phyloP scores from a whole-genome alignment of 208 protist genomes.

The Trypanosoma theileri region DNA sequence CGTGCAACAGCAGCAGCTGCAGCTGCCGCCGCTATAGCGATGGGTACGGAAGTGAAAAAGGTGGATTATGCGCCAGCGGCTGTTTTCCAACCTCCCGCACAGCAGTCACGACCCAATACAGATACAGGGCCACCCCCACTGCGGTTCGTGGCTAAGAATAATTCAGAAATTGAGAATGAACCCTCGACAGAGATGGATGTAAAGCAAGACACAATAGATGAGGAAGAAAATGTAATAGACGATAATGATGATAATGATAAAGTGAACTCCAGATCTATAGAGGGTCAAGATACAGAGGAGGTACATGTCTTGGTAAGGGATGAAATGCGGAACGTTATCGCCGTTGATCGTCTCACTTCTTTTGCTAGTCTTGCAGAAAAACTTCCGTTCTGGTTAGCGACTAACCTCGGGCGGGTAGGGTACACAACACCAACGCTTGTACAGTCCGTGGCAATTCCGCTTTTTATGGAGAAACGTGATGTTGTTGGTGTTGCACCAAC shows the following conservation, averaged over 20 bases:
- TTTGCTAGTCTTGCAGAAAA: slow-evolving; percentile 47
- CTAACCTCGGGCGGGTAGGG: slow-evolving; percentile 37
- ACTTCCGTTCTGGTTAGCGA: slow-evolving; percentile 48
- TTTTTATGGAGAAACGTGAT: slow-evolving; percentile 85
- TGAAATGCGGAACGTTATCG: slow-evolving; percentile 45
- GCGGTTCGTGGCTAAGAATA: neutral
- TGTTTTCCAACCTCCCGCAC: slow-evolving; percentile 1
- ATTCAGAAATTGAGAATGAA: neutral
- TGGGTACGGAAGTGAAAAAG: slow-evolving; percentile 23
- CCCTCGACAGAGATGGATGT: neutral
- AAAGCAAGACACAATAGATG: slow-evolving; percentile 15
- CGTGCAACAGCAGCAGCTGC: slow-evolving; percentile 2
- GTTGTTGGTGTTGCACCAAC: slow-evolving; percentile 93
- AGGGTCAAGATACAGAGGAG: slow-evolving; percentile 30
- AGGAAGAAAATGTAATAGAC: slow-evolving; percentile 36
- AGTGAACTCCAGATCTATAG: neutral
- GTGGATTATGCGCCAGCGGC: neutral
- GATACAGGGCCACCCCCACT: neutral
- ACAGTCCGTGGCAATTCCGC: slow-evolving; percentile 78
- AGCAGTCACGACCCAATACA: neutral
- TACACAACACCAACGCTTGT: slow-evolving; percentile 76
- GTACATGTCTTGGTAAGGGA: slow-evolving; percentile 49
- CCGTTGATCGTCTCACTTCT: slow-evolving; percentile 38
- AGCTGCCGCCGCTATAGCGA: slow-evolving; percentile 18
- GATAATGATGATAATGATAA: slow-evolving; percentile 28